Percentiles rank a stretch among this genome's conserved stretches.
These are phyloP conservation scores for Clohesyomyces aquaticus DNA, from an alignment of 495 filamentous ascomycete genomes.

Conservation along the genomic window DNA sequence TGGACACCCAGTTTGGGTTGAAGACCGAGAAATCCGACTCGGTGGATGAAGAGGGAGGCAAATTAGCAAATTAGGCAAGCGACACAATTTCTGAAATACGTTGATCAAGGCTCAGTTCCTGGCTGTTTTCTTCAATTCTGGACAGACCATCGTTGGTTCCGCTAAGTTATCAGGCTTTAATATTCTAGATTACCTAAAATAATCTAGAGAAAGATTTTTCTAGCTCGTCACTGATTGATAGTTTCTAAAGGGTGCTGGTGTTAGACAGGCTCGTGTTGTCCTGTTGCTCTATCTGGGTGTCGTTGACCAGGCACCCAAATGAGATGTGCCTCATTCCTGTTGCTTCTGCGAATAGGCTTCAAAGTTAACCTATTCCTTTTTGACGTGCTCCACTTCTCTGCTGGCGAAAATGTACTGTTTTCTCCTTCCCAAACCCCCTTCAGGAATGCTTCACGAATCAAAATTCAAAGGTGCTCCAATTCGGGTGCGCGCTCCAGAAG, in stretches of 20 bases:
- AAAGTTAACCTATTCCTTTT: background rate
- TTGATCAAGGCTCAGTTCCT: too few species aligned
- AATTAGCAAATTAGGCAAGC: too few species aligned
- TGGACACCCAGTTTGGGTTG: background rate
- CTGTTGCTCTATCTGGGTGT: background rate
- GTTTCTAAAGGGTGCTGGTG: slow-evolving; percentile 1
- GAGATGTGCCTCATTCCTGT: background rate
- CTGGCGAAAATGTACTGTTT: background rate
- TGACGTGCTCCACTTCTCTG: slow-evolving; percentile 2
- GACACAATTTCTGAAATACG: too few species aligned
- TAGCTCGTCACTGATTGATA: background rate
- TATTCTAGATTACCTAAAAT: background rate
- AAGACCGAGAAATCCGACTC: too few species aligned
- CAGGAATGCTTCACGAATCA: background rate
- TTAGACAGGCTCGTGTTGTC: background rate
- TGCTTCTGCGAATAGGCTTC: background rate
- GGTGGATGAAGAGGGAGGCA: too few species aligned
- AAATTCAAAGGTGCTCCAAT: slow-evolving; percentile 2
- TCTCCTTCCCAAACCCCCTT: background rate
- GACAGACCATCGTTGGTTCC: too few species aligned
- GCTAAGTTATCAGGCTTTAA: background rate
- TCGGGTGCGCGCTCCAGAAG: slow-evolving; percentile 4
- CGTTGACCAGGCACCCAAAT: slow-evolving; percentile 7
- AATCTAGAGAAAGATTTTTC: background rate
- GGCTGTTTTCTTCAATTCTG: too few species aligned